A percentile compares a stretch with the other conserved stretches of the same genome.
Evolutionary conservation across 495 filamentous ascomycete species (phyloP).

Genomic region (Penicillium canariense): DNA sequence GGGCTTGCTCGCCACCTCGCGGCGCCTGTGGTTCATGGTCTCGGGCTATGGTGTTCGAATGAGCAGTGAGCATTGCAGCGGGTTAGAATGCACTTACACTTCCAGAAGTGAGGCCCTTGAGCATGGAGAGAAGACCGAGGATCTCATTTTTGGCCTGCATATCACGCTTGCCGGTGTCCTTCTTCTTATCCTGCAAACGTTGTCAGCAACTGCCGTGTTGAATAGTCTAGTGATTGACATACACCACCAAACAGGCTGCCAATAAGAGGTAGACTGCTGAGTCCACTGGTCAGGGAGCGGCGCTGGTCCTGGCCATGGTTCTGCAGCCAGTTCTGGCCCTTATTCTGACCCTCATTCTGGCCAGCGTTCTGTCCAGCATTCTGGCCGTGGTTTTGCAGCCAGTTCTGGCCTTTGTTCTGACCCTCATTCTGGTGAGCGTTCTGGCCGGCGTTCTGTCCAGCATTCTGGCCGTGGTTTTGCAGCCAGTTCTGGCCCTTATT

Average conservation of each 20-base stretch:
- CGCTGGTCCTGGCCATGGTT: conserved; percentile 9
- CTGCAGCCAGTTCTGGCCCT: conserved; percentile 1
- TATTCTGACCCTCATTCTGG: conserved; percentile 7
- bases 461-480: conserved; percentile 12
- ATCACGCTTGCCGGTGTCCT: background rate
- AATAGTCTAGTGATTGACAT: background rate
- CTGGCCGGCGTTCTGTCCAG: background rate
- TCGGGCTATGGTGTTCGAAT: conserved; percentile 1
- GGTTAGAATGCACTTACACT: background rate
- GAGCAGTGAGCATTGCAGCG: background rate
- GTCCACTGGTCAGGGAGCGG: conserved; percentile 6
- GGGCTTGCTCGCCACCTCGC: too few species aligned
- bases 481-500: too few species aligned
- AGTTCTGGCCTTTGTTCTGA: conserved; percentile 9
- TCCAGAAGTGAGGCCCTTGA: conserved; percentile 5
- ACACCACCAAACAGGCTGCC: conserved; percentile 13
- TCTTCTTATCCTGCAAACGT: conserved; percentile 5
- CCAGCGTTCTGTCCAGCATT: conserved; percentile 1
- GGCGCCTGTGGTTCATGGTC: background rate
- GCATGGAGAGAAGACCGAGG: conserved; percentile 1
- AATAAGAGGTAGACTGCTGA: conserved; percentile 17
- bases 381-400: too few species aligned
- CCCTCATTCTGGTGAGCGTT: conserved; percentile 2
- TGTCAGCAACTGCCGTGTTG: background rate
- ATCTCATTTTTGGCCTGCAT: background rate